Evolutionary conservation across 257 asterid genomes (phyloP).

Genomic region (Coffea eugenioides): DNA sequence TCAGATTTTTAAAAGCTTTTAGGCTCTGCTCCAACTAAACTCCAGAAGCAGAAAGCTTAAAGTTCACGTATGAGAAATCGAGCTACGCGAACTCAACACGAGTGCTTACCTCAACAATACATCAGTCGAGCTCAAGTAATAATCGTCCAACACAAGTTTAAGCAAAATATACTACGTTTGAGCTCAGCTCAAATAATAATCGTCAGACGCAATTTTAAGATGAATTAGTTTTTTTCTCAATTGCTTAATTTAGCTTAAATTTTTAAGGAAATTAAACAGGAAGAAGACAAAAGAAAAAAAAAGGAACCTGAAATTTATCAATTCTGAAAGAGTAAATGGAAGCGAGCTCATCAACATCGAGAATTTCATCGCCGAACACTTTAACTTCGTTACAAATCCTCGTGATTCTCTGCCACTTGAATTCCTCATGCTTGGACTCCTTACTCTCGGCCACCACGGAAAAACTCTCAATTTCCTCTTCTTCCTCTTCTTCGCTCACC

Average conservation of each 20-base stretch:
- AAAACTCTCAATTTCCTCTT: conserved; percentile 45
- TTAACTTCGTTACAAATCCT: conserved; percentile 77
- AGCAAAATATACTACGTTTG: no score
- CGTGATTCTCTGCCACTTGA: conserved; percentile 91
- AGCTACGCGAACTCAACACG: neutral
- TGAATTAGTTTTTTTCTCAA: no score
- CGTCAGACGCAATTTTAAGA: no score
- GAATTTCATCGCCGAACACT: conserved; percentile 82
- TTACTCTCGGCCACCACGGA: conserved; percentile 32
- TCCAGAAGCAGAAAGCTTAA: no score
- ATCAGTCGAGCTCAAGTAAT: no score
- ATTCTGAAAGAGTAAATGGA: conserved; percentile 81
- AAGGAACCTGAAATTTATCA: conserved; percentile 84
- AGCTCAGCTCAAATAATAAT: neutral
- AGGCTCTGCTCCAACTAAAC: neutral
- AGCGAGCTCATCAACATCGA: conserved; percentile 81
- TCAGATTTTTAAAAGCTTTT: no score
- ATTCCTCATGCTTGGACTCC: conserved; percentile 57
- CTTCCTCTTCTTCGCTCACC: conserved; percentile 36
- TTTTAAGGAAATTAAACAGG: neutral
- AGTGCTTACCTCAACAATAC: neutral
- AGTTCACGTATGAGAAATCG: neutral
- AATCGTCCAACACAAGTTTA: neutral
- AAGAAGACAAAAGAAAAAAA: no score
- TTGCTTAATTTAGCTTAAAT: neutral